phyloP scores from a whole-genome alignment of 2,329 filamentous ascomycete species.

The Podosphaera aphanis region DNA sequence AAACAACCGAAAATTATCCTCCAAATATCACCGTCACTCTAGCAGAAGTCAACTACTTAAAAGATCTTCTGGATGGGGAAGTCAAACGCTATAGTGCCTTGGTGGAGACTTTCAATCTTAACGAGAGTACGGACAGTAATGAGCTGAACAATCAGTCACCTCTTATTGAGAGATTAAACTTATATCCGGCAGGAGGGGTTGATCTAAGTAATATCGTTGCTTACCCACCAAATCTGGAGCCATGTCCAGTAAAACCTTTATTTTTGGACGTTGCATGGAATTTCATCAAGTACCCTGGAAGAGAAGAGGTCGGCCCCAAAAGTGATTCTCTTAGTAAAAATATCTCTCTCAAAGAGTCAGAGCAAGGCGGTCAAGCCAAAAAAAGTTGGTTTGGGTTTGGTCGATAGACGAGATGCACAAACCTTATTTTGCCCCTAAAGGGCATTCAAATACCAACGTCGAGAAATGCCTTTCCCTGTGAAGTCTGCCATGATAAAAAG shows the following conservation, averaged over 20 bases:
- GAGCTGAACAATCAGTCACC: conserved; percentile 23
- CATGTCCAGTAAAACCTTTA: conserved; percentile 77
- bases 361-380: conserved; percentile 28
- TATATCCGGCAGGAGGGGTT: conserved; percentile 45
- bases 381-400: conserved; percentile 57
- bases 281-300: conserved; percentile 75
- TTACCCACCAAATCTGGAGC: conserved; percentile 63
- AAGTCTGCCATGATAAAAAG: too few relatives aligned
- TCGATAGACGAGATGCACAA: conserved; percentile 6
- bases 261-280: conserved; percentile 97
- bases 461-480: too few relatives aligned
- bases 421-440: too few relatives aligned
- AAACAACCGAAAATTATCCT: conserved; percentile 22
- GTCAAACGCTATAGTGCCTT: conserved; percentile 65
- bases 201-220: conserved; percentile 63
- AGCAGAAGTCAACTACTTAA: conserved; percentile 33
- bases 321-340: conserved; percentile 5
- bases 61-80: conserved; percentile 40
- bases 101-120: conserved; percentile 53
- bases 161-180: conserved; percentile 49
- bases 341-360: conserved; percentile 11
- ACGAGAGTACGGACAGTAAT: conserved; percentile 16
- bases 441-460: too few relatives aligned
- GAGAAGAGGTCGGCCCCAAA: conserved; percentile 17
- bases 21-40: conserved; percentile 45